phyloP scores from a whole-genome alignment of 2,329 filamentous ascomycete genomes.

The Mycosphaerella sp. region DNA sequence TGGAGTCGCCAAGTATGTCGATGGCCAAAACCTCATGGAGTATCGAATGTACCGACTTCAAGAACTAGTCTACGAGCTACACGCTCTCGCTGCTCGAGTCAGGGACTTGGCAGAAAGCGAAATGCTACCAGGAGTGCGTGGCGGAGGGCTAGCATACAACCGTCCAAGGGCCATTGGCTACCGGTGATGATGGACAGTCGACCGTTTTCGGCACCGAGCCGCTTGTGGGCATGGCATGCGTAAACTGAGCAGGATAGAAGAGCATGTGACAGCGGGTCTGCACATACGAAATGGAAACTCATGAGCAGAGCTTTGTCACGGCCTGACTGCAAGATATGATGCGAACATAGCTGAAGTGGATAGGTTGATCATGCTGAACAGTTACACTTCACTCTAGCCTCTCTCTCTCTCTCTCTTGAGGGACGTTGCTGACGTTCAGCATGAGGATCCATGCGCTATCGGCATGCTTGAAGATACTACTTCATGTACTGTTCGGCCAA shows the following conservation, averaged over 20 bases:
- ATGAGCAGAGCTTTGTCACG: neutral
- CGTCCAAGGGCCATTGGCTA: neutral
- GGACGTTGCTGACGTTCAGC: no score
- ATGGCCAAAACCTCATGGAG: slow-evolving; percentile 9
- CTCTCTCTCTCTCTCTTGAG: no score
- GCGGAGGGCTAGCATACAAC: neutral
- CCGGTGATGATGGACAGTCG: neutral
- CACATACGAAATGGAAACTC: neutral
- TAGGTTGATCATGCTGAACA: neutral
- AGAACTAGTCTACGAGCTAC: neutral
- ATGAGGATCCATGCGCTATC: no score
- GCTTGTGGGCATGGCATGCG: neutral
- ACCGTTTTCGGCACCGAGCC: no score
- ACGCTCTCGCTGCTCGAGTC: neutral
- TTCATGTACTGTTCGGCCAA: no score
- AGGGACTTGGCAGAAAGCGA: neutral
- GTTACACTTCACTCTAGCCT: no score
- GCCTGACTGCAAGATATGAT: neutral
- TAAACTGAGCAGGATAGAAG: neutral
- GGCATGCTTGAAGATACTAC: no score
- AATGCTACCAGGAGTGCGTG: no score
- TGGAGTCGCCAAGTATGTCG: slow-evolving; percentile 4
- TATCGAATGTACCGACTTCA: slow-evolving; percentile 3
- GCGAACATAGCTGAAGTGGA: neutral
- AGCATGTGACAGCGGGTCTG: neutral